These are phyloP conservation scores for Heimioporus retisporus DNA, from an alignment of 1,284 basidiomycete genomes.

Conservation along the genomic window DNA sequence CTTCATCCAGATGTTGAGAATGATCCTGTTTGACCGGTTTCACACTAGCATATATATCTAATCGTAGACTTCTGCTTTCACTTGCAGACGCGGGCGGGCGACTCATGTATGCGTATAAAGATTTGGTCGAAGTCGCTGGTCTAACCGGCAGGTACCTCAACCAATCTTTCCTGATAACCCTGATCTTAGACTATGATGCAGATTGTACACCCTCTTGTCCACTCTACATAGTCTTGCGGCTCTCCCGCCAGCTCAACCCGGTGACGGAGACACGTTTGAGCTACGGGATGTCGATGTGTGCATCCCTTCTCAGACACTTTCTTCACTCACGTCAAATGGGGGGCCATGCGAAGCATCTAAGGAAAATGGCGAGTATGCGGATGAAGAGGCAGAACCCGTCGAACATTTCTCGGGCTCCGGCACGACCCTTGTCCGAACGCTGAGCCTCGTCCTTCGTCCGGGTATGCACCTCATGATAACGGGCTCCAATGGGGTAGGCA, in stretches of 20 bases:
- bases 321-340: no score
- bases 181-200: constrained; percentile 12
- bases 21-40: neutral
- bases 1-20: neutral
- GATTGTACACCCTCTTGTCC: constrained; percentile 88
- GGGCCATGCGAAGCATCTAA: neutral
- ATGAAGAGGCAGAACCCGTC: constrained; percentile 28
- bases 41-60: constrained; percentile 94
- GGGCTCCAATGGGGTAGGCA: constrained; percentile 94
- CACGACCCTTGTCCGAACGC: constrained; percentile 72
- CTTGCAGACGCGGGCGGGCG: constrained; percentile 96
- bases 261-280: constrained; percentile 56
- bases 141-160: constrained; percentile 76
- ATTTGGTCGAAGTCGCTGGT: constrained; percentile 93
- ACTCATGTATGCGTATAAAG: constrained; percentile 93
- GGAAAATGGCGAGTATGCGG: constrained; percentile 8
- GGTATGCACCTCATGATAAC: constrained; percentile 97
- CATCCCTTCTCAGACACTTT: constrained; percentile 55
- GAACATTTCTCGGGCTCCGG: constrained; percentile 34
- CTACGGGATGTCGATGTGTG: constrained; percentile 82
- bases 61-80: constrained; percentile 91
- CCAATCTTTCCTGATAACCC: no score
- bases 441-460: constrained; percentile 77
- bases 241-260: constrained; percentile 49
- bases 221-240: constrained; percentile 82